phyloP scores from a whole-genome alignment of 805 yeast species.

The Ogataea saltuana region DNA sequence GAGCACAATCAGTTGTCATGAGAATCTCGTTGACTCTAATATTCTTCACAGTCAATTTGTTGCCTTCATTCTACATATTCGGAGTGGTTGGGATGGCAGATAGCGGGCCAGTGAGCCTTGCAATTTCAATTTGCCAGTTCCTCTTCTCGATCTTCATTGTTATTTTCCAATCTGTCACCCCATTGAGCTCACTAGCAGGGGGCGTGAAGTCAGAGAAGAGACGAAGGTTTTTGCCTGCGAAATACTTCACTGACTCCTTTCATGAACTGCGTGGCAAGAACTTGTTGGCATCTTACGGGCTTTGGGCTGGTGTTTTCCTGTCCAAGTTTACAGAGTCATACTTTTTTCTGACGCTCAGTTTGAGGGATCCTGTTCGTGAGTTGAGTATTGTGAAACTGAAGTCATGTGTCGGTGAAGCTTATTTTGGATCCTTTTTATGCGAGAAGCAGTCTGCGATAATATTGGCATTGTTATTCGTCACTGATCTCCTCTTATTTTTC shows the following conservation, averaged over 20 bases:
- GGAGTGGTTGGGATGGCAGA: constrained; percentile 38
- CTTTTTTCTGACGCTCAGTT: constrained; percentile 70
- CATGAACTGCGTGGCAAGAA: constrained; percentile 54
- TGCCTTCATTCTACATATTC: constrained; percentile 57
- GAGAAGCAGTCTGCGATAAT: constrained; percentile 56
- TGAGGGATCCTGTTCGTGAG: constrained; percentile 73
- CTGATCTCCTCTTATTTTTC: constrained; percentile 70
- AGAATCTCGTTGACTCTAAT: constrained; percentile 46
- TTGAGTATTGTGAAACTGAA: constrained; percentile 54
- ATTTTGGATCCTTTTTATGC: constrained; percentile 56
- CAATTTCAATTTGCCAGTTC: constrained; percentile 56
- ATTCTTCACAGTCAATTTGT: constrained; percentile 45
- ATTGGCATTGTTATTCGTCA: constrained; percentile 50
- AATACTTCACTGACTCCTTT: constrained; percentile 60
- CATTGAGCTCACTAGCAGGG: constrained; percentile 57
- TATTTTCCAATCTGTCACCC: constrained; percentile 58
- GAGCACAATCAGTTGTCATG: constrained; percentile 58
- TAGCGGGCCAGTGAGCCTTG: constrained; percentile 38
- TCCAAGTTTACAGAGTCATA: constrained; percentile 78
- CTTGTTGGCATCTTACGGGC: constrained; percentile 59
- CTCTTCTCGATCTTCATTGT: constrained; percentile 54
- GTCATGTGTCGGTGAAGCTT: constrained; percentile 61
- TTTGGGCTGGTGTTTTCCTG: constrained; percentile 67
- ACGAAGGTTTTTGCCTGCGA: constrained; percentile 53
- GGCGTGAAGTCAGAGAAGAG: constrained; percentile 34